Conservation (phyloP, 352 stramenopile species). For the Globisporangium paroecandrum region DNA sequence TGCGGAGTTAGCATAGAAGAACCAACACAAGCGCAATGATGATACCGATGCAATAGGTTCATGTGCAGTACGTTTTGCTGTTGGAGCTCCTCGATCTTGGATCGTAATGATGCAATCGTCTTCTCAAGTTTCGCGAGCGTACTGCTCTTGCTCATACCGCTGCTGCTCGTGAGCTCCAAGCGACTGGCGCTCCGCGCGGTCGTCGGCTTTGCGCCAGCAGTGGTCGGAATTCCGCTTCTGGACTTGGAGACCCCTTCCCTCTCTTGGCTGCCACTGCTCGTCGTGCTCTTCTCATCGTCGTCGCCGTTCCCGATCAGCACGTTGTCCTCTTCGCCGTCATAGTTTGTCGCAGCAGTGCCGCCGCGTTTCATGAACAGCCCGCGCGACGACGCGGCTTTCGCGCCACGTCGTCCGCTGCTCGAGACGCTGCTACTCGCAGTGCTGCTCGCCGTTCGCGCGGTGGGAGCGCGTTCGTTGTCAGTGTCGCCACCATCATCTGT, state of each 20-base stretch:
- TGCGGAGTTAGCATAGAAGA: too few species aligned
- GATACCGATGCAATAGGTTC: background rate
- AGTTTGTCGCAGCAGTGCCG: constrained; percentile 21
- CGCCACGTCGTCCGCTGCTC: constrained; percentile 9
- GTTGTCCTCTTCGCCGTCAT: constrained; percentile 56
- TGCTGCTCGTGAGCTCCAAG: constrained; percentile 12
- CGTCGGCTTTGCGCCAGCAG: background rate
- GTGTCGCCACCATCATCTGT: constrained; percentile 17
- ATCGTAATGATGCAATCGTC: constrained; percentile 47
- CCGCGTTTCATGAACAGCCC: constrained; percentile 55
- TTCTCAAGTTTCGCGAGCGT: constrained; percentile 48
- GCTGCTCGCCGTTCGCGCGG: background rate
- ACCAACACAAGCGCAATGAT: background rate
- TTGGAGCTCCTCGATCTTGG: constrained; percentile 66
- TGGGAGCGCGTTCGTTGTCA: background rate
- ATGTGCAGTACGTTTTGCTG: constrained; percentile 82
- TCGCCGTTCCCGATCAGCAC: constrained; percentile 56
- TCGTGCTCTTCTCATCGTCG: constrained; percentile 24
- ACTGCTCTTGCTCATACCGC: constrained; percentile 14
- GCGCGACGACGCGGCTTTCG: constrained; percentile 42
- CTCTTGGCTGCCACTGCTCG: background rate
- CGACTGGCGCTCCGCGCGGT: background rate
- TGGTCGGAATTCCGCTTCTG: constrained; percentile 6
- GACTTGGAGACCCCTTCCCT: constrained; percentile 16
- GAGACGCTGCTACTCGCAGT: constrained; percentile 5